Evolutionary conservation across 305 asterid species (phyloP).

Genomic region (Fraxinus sp.): DNA sequence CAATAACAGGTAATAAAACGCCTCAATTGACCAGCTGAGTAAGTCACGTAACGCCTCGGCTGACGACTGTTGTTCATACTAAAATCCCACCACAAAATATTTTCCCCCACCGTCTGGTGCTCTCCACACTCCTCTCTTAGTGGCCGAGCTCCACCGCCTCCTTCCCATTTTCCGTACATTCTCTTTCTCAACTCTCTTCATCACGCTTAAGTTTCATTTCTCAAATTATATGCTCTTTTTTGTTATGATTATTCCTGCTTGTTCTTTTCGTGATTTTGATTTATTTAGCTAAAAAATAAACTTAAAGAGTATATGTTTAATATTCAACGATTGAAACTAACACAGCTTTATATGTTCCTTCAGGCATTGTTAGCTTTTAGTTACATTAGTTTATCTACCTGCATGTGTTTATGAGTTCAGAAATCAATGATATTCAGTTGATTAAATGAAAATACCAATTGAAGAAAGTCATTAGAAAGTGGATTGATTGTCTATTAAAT

Average conservation of each 20-base stretch:
- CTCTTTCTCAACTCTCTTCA: neutral
- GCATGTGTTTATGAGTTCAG: neutral
- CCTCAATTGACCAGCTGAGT: neutral
- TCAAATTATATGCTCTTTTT: neutral
- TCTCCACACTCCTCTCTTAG: slow-evolving; percentile 53
- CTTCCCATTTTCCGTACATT: slow-evolving; percentile 10
- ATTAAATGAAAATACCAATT: neutral
- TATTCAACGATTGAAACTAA: neutral
- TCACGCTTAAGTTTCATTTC: slow-evolving; percentile 14
- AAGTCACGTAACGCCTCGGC: neutral
- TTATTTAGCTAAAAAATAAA: neutral
- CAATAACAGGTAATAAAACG: neutral
- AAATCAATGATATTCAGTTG: neutral
- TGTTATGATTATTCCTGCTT: neutral
- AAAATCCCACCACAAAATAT: slow-evolving; percentile 26
- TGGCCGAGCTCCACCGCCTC: slow-evolving; percentile 30
- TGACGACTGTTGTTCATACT: neutral
- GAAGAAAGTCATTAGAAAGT: neutral
- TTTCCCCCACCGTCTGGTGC: slow-evolving; percentile 38
- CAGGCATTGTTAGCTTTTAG: neutral
- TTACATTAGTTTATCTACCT: neutral
- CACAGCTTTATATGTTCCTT: neutral
- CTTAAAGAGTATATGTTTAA: neutral
- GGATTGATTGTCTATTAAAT: neutral
- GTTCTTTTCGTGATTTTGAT: neutral